phyloP scores from a whole-genome alignment of 257 asterid genomes.

The Solanum etuberosum region DNA sequence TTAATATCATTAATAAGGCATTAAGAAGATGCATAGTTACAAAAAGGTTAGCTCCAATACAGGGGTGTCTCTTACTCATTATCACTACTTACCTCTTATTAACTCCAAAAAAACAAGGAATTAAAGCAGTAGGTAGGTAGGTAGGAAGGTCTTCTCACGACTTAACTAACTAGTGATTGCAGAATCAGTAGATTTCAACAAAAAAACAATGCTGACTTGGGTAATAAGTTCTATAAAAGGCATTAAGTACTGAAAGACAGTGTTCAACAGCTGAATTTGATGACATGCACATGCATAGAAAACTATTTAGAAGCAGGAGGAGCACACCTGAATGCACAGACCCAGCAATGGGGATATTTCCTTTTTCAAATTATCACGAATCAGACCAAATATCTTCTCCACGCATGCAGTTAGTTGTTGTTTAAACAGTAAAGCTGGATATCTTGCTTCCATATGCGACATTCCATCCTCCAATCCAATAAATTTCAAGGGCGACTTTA shows the following conservation, averaged over 20 bases:
- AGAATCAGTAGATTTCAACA: not conserved
- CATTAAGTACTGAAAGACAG: not conserved
- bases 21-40: not conserved
- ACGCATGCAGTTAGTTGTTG: slow-evolving; percentile 95
- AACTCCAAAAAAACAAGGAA: not conserved
- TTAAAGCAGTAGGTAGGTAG: not conserved
- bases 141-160: not conserved
- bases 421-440: slow-evolving; percentile 81
- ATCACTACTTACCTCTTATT: not conserved
- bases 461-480: slow-evolving; percentile 66
- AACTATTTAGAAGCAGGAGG: not conserved
- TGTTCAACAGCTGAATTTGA: not conserved
- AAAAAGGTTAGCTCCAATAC: not conserved
- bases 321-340: slow-evolving; percentile 83
- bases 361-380: slow-evolving; percentile 96
- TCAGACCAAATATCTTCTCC: slow-evolving; percentile 92
- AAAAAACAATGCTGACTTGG: not conserved
- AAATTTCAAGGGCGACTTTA: slow-evolving; percentile 56
- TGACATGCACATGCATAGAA: not conserved
- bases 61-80: not conserved
- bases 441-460: slow-evolving; percentile 89
- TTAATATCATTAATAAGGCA: not conserved
- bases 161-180: not conserved
- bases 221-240: not conserved
- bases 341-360: slow-evolving; percentile 85